Conservation (phyloP, 2,329 filamentous ascomycete species). For the Trichoderma gracile region DNA sequence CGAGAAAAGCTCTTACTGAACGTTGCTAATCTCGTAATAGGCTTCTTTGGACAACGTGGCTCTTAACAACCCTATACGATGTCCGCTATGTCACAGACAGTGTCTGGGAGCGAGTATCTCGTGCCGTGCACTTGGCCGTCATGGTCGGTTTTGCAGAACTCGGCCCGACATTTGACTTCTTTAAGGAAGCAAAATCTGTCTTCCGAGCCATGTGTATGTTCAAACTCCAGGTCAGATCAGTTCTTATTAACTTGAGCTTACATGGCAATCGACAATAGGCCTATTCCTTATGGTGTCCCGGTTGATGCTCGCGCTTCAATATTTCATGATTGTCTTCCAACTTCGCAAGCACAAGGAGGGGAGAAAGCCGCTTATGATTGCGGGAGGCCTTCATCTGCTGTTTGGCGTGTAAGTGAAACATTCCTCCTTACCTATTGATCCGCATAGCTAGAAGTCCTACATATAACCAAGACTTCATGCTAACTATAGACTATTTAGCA, state of each 20-base stretch:
- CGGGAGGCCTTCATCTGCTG: neutral
- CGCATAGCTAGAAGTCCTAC: neutral
- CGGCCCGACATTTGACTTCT: slow-evolving; percentile 48
- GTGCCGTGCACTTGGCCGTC: slow-evolving; percentile 61
- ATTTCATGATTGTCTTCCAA: neutral
- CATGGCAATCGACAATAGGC: neutral
- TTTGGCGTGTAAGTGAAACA: neutral
- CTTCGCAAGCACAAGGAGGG: neutral
- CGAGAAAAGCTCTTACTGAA: no score
- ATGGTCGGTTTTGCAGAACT: slow-evolving; percentile 67
- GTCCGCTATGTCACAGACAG: slow-evolving; percentile 65
- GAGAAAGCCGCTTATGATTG: neutral
- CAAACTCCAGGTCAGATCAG: neutral
- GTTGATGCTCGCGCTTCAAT: neutral
- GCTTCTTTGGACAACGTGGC: slow-evolving; percentile 70
- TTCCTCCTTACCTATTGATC: neutral
- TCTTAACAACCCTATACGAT: slow-evolving; percentile 63
- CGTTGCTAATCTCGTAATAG: slow-evolving; percentile 32
- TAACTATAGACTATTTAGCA: neutral
- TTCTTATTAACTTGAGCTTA: neutral
- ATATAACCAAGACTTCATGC: neutral
- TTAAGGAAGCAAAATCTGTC: slow-evolving; percentile 14
- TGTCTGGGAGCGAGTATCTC: slow-evolving; percentile 57
- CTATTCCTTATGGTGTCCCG: neutral
- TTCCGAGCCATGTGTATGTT: neutral